Conservation (phyloP, 208 protist genomes). For the Leishmania lainsoni region DNA sequence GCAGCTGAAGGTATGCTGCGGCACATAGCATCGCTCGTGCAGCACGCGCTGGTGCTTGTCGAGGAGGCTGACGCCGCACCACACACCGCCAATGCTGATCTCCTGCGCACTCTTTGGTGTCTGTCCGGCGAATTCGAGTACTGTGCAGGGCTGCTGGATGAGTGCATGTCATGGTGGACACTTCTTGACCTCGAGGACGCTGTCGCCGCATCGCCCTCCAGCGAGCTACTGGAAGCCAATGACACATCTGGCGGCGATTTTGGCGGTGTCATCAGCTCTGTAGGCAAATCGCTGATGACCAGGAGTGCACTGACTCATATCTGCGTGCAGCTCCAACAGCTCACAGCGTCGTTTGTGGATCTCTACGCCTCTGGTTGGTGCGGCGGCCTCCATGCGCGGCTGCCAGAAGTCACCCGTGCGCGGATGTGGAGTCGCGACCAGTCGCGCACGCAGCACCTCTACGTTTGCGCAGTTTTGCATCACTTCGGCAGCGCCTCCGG, state of each 20-base stretch:
- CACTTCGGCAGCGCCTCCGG: neutral
- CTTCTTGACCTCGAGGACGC: constrained; percentile 19
- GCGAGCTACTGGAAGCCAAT: neutral
- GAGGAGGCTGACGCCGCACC: neutral
- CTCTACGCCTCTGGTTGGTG: constrained; percentile 23
- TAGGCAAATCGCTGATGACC: neutral
- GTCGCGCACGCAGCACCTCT: constrained; percentile 24
- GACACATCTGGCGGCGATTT: neutral
- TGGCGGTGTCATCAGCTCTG: neutral
- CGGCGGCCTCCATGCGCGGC: neutral
- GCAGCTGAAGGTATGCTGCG: constrained; percentile 15
- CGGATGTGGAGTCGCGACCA: constrained; percentile 13
- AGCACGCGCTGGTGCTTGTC: neutral
- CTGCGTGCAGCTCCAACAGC: neutral
- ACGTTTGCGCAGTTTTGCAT: constrained; percentile 2
- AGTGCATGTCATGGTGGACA: constrained; percentile 18
- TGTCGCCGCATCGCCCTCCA: neutral
- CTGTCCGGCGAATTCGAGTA: constrained; percentile 1
- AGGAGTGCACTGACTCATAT: neutral
- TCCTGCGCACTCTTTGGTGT: neutral
- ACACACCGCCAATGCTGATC: neutral
- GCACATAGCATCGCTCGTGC: neutral
- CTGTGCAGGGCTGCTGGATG: constrained; percentile 13
- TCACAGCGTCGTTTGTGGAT: neutral
- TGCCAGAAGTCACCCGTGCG: neutral